A percentile compares a stretch with the other conserved stretches of the same genome.
Evolutionary conservation across 2,329 filamentous ascomycete species (phyloP).

Genomic region (Aspergillus fijiensis): DNA sequence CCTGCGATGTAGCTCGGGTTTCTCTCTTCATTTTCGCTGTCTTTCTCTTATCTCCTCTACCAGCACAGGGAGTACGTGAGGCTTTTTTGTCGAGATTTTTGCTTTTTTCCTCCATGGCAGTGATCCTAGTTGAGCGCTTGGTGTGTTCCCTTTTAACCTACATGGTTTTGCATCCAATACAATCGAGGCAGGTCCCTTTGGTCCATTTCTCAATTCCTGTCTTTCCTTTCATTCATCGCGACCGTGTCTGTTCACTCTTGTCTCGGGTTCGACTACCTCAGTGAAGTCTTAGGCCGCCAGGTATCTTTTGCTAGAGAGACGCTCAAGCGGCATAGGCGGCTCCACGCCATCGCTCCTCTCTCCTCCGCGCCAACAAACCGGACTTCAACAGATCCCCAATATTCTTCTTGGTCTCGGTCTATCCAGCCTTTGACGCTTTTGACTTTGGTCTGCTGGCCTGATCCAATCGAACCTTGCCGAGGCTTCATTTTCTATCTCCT

Average conservation of each 20-base stretch:
- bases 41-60: conserved; percentile 14
- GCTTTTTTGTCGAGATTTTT: conserved; percentile 20
- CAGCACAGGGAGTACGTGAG: conserved; percentile 19
- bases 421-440: conserved; percentile 8
- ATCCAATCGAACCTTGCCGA: conserved; percentile 6
- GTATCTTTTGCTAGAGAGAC: background rate
- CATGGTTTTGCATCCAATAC: conserved; percentile 30
- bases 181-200: conserved; percentile 33
- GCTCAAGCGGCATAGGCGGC: background rate
- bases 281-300: background rate
- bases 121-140: conserved; percentile 33
- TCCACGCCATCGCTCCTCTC: background rate
- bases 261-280: conserved; percentile 5
- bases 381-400: background rate
- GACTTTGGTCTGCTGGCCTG: conserved; percentile 26
- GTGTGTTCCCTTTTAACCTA: conserved; percentile 25
- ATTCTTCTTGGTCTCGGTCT: background rate
- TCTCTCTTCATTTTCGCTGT: conserved; percentile 13
- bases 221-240: conserved; percentile 10
- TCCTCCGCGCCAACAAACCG: background rate
- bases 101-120: conserved; percentile 19
- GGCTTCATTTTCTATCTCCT: conserved; percentile 2
- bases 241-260: conserved; percentile 10
- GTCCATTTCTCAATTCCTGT: conserved; percentile 14
- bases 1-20: conserved; percentile 11